Evolutionary conservation across 2,329 filamentous ascomycete species (phyloP).

Genomic region (Penicillium psychrosexuale): DNA sequence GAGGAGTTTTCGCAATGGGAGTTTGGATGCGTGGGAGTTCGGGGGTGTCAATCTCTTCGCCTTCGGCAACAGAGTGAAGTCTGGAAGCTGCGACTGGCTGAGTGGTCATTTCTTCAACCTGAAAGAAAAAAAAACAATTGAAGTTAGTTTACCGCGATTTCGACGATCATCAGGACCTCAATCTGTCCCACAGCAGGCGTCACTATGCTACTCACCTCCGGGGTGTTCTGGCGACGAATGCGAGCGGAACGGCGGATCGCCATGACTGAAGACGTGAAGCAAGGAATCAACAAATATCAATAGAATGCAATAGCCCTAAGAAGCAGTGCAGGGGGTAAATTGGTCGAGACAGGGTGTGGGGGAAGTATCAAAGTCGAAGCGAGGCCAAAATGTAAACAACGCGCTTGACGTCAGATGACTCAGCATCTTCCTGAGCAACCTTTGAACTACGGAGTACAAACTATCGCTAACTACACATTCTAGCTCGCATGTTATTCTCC

Average conservation of each 20-base stretch:
- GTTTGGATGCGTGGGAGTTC: conserved; percentile 28
- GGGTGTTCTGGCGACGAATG: conserved; percentile 32
- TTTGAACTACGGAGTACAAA: no score
- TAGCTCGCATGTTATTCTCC: no score
- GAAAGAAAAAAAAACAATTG: conserved; percentile 1
- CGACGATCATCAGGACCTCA: conserved; percentile 7
- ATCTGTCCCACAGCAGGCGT: conserved; percentile 8
- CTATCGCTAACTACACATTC: no score
- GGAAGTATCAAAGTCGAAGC: background rate
- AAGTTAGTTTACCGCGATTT: conserved; percentile 6
- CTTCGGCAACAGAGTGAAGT: conserved; percentile 48
- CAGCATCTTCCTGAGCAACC: background rate
- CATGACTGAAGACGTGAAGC: conserved; percentile 25
- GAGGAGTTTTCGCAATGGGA: conserved; percentile 28
- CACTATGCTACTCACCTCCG: conserved; percentile 33
- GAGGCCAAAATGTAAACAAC: conserved; percentile 9
- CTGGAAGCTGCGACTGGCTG: conserved; percentile 25
- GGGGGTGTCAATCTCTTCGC: conserved; percentile 43
- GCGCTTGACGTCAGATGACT: conserved; percentile 11
- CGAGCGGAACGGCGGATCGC: conserved; percentile 43
- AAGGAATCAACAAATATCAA: background rate
- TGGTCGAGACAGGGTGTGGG: background rate
- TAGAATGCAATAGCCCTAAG: background rate
- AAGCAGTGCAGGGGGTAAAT: conserved; percentile 1
- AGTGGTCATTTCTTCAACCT: conserved; percentile 23